Conservation (phyloP, 1,139 yeast species). For the Spathaspora sp. region DNA sequence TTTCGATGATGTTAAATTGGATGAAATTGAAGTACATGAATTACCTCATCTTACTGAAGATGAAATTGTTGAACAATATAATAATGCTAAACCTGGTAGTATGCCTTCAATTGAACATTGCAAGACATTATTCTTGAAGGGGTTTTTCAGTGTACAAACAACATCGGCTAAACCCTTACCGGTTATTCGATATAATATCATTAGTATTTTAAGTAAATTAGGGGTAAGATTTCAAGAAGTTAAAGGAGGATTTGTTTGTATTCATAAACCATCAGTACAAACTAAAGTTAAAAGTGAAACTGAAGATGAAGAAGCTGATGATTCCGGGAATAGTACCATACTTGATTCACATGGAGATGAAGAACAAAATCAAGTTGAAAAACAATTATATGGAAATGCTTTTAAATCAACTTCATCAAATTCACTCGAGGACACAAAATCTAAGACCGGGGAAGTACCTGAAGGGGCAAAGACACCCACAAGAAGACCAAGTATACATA, state of each 20-base stretch:
- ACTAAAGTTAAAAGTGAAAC: conserved; percentile 19
- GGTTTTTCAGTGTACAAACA: conserved; percentile 92
- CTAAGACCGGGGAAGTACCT: not conserved
- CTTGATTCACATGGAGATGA: conserved; percentile 18
- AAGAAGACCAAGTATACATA: conserved; percentile 41
- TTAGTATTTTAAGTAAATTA: conserved; percentile 70
- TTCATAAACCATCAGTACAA: conserved; percentile 57
- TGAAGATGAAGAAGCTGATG: conserved; percentile 19
- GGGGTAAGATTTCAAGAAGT: conserved; percentile 88
- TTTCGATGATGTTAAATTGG: conserved; percentile 67
- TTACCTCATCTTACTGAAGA: conserved; percentile 55
- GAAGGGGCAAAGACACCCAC: conserved; percentile 26
- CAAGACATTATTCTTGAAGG: conserved; percentile 86
- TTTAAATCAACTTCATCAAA: conserved; percentile 35
- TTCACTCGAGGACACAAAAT: conserved; percentile 23
- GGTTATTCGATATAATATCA: conserved; percentile 81
- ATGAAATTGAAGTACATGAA: conserved; percentile 34
- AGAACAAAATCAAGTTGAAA: conserved; percentile 35
- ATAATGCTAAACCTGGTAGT: conserved; percentile 67
- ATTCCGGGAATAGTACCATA: conserved; percentile 3
- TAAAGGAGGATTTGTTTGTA: conserved; percentile 90
- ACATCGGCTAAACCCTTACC: conserved; percentile 93
- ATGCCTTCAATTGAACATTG: conserved; percentile 97
- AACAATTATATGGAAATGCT: conserved; percentile 44
- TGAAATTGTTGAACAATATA: conserved; percentile 65